phyloP scores from a whole-genome alignment of 345 rosid species.

The Toxicodendron radicans region DNA sequence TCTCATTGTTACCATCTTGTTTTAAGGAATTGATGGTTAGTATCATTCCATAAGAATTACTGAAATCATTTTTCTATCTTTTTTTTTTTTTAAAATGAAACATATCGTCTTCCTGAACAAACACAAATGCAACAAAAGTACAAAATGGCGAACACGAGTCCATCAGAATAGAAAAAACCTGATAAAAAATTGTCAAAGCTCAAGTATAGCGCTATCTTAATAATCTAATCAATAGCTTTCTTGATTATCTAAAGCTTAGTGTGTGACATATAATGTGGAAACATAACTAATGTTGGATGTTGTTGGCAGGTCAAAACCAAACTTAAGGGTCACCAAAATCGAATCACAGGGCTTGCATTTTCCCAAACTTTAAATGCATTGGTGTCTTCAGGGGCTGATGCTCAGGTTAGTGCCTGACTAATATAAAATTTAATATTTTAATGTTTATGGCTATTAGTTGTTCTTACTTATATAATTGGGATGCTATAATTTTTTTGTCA shows the following conservation, averaged over 20 bases:
- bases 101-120: not conserved
- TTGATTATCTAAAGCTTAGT: not conserved
- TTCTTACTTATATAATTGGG: too few relatives aligned
- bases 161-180: too few relatives aligned
- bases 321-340: constrained; percentile 78
- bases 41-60: not conserved
- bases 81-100: too few relatives aligned
- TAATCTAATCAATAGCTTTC: not conserved
- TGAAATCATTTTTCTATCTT: not conserved
- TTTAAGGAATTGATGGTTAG: not conserved
- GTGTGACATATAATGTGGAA: not conserved
- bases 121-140: too few relatives aligned
- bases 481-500: too few relatives aligned
- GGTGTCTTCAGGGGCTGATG: constrained; percentile 88
- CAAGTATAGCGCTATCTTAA: not conserved
- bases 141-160: not conserved
- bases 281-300: not conserved
- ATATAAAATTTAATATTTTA: not conserved
- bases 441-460: too few relatives aligned
- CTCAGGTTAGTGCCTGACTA: constrained; percentile 49
- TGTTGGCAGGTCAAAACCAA: constrained; percentile 63
- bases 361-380: constrained; percentile 62
- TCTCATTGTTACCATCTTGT: not conserved
- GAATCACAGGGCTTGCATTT: constrained; percentile 83
- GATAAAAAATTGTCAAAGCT: not conserved